Conservation (phyloP, 2,329 filamentous ascomycete species). For the Cordyceps farinosa region DNA sequence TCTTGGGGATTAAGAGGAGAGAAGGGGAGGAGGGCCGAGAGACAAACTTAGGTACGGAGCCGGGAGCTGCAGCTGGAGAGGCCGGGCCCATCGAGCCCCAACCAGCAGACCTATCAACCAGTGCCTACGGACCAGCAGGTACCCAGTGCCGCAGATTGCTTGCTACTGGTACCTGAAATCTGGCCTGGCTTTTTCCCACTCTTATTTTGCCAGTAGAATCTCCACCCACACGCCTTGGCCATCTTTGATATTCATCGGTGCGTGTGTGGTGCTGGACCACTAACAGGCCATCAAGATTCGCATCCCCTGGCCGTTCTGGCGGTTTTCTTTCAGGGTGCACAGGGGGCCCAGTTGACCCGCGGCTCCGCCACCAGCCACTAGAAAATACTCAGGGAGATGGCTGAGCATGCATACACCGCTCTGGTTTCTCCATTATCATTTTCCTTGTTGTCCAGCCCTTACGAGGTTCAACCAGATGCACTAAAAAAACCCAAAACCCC, state of each 20-base stretch:
- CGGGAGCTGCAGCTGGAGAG: not conserved
- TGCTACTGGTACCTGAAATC: not conserved
- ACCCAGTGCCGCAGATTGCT: not conserved
- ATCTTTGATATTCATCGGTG: not conserved
- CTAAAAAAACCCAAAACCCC: not conserved
- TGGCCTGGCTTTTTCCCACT: not conserved
- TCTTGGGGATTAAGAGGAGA: constrained; percentile 7
- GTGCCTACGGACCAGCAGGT: not conserved
- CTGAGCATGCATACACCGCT: not conserved
- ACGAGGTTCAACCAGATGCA: not conserved
- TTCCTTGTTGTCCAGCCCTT: not conserved
- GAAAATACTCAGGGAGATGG: not conserved
- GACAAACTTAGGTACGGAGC: constrained; percentile 11
- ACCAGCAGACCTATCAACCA: not conserved
- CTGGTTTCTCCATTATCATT: not conserved
- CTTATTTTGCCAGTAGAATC: not conserved
- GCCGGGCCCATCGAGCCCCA: not conserved
- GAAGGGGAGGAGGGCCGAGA: constrained; percentile 9
- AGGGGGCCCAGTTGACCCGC: not conserved
- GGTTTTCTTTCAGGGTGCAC: no score
- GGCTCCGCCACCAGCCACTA: constrained; percentile 2
- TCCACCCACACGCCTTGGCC: constrained; percentile 4
- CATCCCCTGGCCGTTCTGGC: not conserved
- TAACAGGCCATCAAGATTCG: not conserved
- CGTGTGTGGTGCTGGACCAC: not conserved